phyloP scores from a whole-genome alignment of 176 grass and related monocot genomes.

The Guadua angustifolia region DNA sequence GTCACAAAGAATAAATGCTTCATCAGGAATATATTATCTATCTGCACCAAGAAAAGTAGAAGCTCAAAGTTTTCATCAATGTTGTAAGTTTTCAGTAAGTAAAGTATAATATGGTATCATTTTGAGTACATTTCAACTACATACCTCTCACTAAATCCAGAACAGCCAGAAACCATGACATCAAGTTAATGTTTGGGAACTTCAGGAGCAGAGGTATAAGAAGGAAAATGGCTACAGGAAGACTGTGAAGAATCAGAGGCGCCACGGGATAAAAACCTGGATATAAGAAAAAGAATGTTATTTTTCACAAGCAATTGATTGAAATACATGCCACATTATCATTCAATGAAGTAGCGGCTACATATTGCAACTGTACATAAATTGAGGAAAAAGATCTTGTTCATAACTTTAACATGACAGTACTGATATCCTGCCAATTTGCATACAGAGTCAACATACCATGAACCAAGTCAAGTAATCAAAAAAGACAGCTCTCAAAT shows the following conservation, averaged over 20 bases:
- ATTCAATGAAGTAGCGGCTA: slow-evolving; percentile 8
- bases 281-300: slow-evolving; percentile 46
- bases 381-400: not conserved
- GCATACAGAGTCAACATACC: slow-evolving; percentile 58
- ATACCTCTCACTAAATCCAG: slow-evolving; percentile 77
- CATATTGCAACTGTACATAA: slow-evolving; percentile 12
- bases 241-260: slow-evolving; percentile 70
- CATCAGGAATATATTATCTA: not conserved
- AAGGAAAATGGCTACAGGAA: slow-evolving; percentile 73
- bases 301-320: slow-evolving; percentile 39
- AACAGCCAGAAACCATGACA: slow-evolving; percentile 56
- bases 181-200: slow-evolving; percentile 58
- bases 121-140: slow-evolving; percentile 30
- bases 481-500: slow-evolving; percentile 76
- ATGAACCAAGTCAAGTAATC: slow-evolving; percentile 98
- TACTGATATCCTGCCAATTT: slow-evolving; percentile 31
- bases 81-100: slow-evolving; percentile 7
- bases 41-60: not conserved
- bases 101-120: slow-evolving; percentile 23
- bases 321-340: slow-evolving; percentile 25
- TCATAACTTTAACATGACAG: not conserved
- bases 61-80: not conserved
- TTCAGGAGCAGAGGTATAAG: slow-evolving; percentile 73
- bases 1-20: not conserved
- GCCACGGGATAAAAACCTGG: slow-evolving; percentile 82